phyloP scores from a whole-genome alignment of 306 rosid species.

The Pueraria montana region DNA sequence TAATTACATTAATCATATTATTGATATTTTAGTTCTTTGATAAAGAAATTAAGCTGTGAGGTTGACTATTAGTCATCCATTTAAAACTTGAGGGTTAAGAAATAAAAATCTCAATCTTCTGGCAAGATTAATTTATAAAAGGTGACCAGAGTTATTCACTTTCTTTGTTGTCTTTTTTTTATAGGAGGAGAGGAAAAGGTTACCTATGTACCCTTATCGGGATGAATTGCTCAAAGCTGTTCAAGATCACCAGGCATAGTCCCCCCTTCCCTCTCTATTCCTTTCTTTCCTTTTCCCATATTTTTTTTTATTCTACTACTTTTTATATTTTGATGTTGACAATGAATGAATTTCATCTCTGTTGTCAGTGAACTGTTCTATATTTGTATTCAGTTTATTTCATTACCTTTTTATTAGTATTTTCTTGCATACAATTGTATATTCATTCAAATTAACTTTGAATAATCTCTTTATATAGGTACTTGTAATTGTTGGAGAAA shows the following conservation, averaged over 20 bases:
- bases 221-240: conserved; percentile 86
- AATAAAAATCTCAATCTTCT: conserved; percentile 33
- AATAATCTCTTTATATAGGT: conserved; percentile 63
- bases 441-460: conserved; percentile 41
- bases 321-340: conserved; percentile 12
- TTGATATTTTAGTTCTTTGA: conserved; percentile 25
- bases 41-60: conserved; percentile 11
- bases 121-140: conserved; percentile 12
- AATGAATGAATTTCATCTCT: conserved; percentile 30
- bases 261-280: background rate
- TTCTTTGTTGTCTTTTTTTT: conserved; percentile 36
- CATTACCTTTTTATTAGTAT: conserved; percentile 10
- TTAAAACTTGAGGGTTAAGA: conserved; percentile 11
- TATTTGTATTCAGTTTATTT: conserved; percentile 3
- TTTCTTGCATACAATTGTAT: conserved; percentile 1
- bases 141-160: conserved; percentile 26
- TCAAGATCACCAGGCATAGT: conserved; percentile 78
- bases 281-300: conserved; percentile 17
- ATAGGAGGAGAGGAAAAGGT: conserved; percentile 83
- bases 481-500: conserved; percentile 96
- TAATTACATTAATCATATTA: background rate
- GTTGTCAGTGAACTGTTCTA: conserved; percentile 7
- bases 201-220: conserved; percentile 83
- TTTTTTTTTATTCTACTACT: conserved; percentile 5
- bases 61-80: conserved; percentile 16